Evolutionary conservation across 305 asterid species (phyloP), one percentile per base, ranked within the genome.

Genomic region (Solanum hybrid): DNA sequence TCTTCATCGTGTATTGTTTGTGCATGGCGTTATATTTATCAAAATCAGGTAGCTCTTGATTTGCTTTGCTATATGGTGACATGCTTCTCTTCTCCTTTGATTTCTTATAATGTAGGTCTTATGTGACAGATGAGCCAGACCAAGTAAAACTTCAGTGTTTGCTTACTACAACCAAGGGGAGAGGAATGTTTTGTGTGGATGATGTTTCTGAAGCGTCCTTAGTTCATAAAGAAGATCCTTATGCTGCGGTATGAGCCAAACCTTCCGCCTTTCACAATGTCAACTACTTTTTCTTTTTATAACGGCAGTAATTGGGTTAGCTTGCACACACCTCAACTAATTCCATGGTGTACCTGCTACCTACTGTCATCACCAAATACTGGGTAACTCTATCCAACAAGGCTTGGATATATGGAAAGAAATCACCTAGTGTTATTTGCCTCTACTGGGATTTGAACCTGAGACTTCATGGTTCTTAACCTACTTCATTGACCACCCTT

Each of bases 151-250:
- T 94, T 89, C 92, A 90, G 64, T 91, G 94, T 87, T 90, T 91
- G 87, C 87, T 93, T 79, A 91, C 93, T 84, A 90, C 91, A 89
- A 88, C 90, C 76, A 96, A 94, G 92, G 99, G 99, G 85, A 93
- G 96, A 91, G 98, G 97, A 92, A 94, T 96, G 94, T 80, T 88
- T 90, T 91, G 96, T 32, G 88, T 36, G 87, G 79, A 91, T 56
- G 94, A 94, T 92, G 92, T 96, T 91, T 93, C 93, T 88, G 81
- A 90, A 89, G 95, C 94, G 90, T 92, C 98, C 90, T 91, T 96
- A 91, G 91, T 96, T 93, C 96, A 94, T 91, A 94, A 82, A 88
- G 99, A 96, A 94, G 97, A 96, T 90, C 99, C 99, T 87, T 94
- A 93, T 92, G 97, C 97, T 86, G 99, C 95, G 95, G 99, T 97